Evolutionary conservation across 2,329 filamentous ascomycete species (phyloP), one percentile per base, ranked within the genome.

Genomic region (Nannizziopsis barbatae): DNA sequence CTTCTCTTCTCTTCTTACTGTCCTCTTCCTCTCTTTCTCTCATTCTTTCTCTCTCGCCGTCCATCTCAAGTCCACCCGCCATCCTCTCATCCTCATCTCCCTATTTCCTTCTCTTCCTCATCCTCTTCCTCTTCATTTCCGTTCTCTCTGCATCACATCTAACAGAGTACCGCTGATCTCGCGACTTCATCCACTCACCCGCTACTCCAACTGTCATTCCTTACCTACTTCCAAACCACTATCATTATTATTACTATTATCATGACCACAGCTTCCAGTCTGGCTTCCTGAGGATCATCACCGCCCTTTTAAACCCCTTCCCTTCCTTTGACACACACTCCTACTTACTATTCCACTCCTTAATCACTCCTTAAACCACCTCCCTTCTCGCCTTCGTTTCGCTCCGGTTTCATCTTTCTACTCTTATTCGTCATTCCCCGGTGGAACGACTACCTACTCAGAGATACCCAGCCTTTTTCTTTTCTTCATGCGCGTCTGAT

Each of bases 351-450:
- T 38, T 45, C 42, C 53, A 33, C 37, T 50, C 32, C 39, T 33
- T 36, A 50, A 54, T 45, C 50, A 51, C 55, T 27, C 22, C 22
- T 27, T 27, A 27, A 27, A 27, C 22, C 22, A 27, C 22, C 22
- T 27, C 42, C 33, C 33, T 35, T 44, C 12, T 39, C 11, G 27
- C 40, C 40, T 30, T 37, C 20, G 38, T 27, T 41, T 27, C 47
- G 32, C 40, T 45, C 43, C 36, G 37, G 33, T 49, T 52, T 46
- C 52, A 47, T n/a, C 39, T 39, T n/a, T 20, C 17, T 33, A 30
- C 36, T 3, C 9, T 36, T 36, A 15, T 22, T 56, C 50, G 56
- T 62, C 61, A 59, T 65, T 65, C 64, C 64, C 64, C 57, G 65
- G 65, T 57, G 65, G 64, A 67, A 65, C 64, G 43, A 17, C 43